Base-by-base conservation (phyloP, 2,329 filamentous ascomycete genomes). In the Parascedosporium putredinis region DNA sequence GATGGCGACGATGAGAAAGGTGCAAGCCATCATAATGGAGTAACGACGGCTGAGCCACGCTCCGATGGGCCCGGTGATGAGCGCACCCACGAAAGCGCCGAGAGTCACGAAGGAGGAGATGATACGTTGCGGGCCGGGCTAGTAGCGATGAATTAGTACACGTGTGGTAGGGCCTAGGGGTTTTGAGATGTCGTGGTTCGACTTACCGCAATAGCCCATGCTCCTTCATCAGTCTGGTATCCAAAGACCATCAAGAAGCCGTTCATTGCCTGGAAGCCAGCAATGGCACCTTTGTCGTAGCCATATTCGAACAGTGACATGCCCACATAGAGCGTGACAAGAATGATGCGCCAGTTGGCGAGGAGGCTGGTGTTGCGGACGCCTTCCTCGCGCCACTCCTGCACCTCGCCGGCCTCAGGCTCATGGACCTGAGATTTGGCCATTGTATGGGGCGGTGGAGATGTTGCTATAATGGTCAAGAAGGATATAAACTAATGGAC, bases 211-310 rank as follows among this genome's bases (percentile, higher is more conserved):
- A 47, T 47, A 12, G 20, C 20, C 45, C 45, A 47, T 23, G 18
- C 18, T 7, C 45, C 45, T 20, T 47, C 33, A 9, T 14, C 7
- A 18, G 6, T 34, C 27, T 47, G 31, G 24, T 47, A 47, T 3
- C 45, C 45, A 25, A 47, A 47, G n/a, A 47, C 45, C 22, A 25
- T 2, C 5, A 47, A 33, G 10, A 47, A 47, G 5, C 45, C 45
- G 12, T 29, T 18, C 45, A 47, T 47, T 20, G 45, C 45, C 45
- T 47, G 45, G 33, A 47, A 47, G 16, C 45, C 45, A 10, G 45
- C 45, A n/a, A 47, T 47, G 45, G 45, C 45, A 9, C 45, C 45
- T 16, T 47, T 47, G 45, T 47, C 45, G 45, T 38, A 47, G 31
- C 45, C 45, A 18, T 47, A 47, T 33, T 38, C 45, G 31, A 47